Evolutionary conservation across 257 asterid species (phyloP).

Genomic region (Haberlea rhodopensis): DNA sequence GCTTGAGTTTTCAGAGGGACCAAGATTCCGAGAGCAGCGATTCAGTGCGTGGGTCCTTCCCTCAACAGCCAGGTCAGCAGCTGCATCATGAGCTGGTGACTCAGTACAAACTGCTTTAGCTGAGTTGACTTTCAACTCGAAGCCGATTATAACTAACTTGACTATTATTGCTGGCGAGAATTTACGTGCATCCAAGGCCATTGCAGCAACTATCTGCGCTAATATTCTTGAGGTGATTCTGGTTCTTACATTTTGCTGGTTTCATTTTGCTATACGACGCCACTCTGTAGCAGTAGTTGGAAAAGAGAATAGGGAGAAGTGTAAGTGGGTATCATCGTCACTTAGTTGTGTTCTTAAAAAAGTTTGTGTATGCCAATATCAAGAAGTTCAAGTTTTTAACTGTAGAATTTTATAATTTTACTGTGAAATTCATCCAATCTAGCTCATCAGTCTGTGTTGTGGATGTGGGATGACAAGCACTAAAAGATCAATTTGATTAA

Average conservation of each 20-base stretch:
- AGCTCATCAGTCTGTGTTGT: constrained; percentile 4
- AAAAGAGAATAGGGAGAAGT: not conserved
- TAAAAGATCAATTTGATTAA: constrained; percentile 11
- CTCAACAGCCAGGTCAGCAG: constrained; percentile 40
- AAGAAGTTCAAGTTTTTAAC: constrained; percentile 6
- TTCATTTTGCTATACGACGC: constrained; percentile 30
- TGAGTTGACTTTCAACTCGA: constrained; percentile 87
- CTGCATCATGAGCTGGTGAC: constrained; percentile 73
- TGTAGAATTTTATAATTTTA: constrained; percentile 9
- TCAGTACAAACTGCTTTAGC: constrained; percentile 85
- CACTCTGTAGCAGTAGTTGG: constrained; percentile 19
- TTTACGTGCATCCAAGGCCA: constrained; percentile 80
- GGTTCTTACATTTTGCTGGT: constrained; percentile 34
- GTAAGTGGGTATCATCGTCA: constrained; percentile 26
- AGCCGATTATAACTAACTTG: constrained; percentile 93
- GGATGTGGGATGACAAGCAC: not conserved
- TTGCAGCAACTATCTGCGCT: constrained; percentile 67
- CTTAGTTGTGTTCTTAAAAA: constrained; percentile 12
- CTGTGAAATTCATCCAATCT: constrained; percentile 10
- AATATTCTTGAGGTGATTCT: constrained; percentile 91
- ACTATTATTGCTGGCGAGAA: constrained; percentile 98
- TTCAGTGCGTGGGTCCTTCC: constrained; percentile 56
- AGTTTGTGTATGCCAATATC: constrained; percentile 11
- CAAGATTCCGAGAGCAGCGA: constrained; percentile 55
- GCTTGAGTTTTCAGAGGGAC: constrained; percentile 42